Conservation (phyloP, 2,329 filamentous ascomycete species). For the Fragosphaeria purpurea region DNA sequence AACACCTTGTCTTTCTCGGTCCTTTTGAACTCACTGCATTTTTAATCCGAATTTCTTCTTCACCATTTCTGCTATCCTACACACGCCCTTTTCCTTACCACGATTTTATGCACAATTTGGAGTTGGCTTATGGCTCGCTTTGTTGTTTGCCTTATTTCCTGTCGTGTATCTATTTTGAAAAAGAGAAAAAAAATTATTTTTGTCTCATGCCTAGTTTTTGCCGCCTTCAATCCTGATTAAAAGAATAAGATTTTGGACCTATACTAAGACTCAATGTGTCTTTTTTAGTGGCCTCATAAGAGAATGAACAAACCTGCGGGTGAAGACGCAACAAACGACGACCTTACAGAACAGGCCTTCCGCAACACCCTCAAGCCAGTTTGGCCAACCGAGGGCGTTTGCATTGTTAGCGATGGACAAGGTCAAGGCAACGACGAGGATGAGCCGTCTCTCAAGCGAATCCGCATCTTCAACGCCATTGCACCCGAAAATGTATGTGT, state of each 20-base stretch:
- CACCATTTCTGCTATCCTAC: background rate
- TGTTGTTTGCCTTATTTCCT: background rate
- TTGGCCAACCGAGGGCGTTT: constrained; percentile 65
- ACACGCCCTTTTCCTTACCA: too few species aligned
- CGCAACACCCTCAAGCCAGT: constrained; percentile 66
- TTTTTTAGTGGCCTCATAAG: constrained; percentile 72
- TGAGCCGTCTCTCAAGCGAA: constrained; percentile 15
- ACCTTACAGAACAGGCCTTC: constrained; percentile 54
- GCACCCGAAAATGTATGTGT: constrained; percentile 3
- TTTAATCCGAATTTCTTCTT: background rate
- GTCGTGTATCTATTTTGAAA: background rate
- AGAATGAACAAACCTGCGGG: constrained; percentile 62
- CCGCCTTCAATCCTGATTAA: too few species aligned
- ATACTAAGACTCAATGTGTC: constrained; percentile 23
- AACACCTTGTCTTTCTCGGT: background rate
- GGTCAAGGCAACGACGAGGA: constrained; percentile 1
- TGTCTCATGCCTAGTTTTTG: too few species aligned
- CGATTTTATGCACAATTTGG: too few species aligned
- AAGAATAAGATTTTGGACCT: too few species aligned
- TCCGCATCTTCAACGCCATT: constrained; percentile 5
- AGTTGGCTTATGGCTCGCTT: too few species aligned
- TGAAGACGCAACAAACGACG: constrained; percentile 51
- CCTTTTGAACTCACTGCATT: background rate
- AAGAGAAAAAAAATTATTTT: too few species aligned
- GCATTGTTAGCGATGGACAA: constrained; percentile 25